phyloP scores from a whole-genome alignment of 371 early-diverging fungal genomes.

The Gilbertella persicaria region DNA sequence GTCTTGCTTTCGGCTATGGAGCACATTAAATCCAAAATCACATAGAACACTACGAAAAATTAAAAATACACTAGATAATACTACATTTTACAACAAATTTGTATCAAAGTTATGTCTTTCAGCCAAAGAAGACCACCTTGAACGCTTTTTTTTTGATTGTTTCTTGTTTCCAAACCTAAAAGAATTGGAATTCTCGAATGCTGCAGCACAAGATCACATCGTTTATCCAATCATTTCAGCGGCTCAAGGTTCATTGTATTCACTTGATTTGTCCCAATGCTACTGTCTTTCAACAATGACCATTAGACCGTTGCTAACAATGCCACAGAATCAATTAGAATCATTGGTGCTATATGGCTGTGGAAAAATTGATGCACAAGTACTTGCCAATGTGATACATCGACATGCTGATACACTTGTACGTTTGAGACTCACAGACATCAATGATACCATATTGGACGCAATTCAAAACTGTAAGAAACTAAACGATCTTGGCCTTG shows the following conservation, averaged over 20 bases:
- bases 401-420: constrained; percentile 31
- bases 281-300: constrained; percentile 45
- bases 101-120: constrained; percentile 38
- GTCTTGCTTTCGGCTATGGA: constrained; percentile 39
- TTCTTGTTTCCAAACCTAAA: constrained; percentile 39
- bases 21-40: constrained; percentile 36
- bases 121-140: constrained; percentile 28
- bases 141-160: constrained; percentile 30
- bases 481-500: constrained; percentile 38
- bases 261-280: constrained; percentile 44
- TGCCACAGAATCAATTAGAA: constrained; percentile 27
- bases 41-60: constrained; percentile 35
- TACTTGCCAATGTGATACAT: constrained; percentile 31
- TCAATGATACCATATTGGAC: constrained; percentile 32
- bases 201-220: constrained; percentile 44
- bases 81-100: constrained; percentile 24
- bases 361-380: constrained; percentile 33
- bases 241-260: constrained; percentile 23
- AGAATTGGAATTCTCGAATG: constrained; percentile 43
- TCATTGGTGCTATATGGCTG: constrained; percentile 44
- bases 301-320: constrained; percentile 34
- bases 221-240: constrained; percentile 31
- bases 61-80: constrained; percentile 39
- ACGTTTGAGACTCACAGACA: constrained; percentile 40
- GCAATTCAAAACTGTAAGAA: constrained; percentile 31